Conservation (phyloP, 129 eudicot species). For the Artemisia argyi region DNA sequence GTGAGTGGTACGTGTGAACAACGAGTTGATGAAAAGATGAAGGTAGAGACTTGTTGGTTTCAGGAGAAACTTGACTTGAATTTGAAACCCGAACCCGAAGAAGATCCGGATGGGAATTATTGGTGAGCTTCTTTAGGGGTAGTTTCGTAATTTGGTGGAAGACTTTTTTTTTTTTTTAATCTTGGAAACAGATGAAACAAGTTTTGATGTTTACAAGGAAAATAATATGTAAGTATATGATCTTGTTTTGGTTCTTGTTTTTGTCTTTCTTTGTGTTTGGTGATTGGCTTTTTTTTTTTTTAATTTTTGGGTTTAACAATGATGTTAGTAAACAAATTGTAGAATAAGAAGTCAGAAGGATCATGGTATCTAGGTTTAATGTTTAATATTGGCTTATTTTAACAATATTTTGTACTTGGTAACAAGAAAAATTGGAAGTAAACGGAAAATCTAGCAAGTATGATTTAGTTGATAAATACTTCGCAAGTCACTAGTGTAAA, state of each 20-base stretch:
- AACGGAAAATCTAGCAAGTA: too few relatives aligned
- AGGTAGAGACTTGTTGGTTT: conserved; percentile 52
- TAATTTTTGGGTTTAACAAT: too few relatives aligned
- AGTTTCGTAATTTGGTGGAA: neutral
- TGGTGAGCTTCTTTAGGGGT: conserved; percentile 30
- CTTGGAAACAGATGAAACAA: conserved; percentile 38
- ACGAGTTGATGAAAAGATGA: neutral
- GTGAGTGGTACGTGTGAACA: conserved; percentile 23
- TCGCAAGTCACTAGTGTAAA: too few relatives aligned
- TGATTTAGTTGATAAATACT: too few relatives aligned
- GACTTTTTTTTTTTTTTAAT: neutral
- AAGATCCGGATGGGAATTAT: conserved; percentile 53
- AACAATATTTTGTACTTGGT: too few relatives aligned
- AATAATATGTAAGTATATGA: conserved; percentile 11
- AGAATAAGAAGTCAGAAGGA: neutral
- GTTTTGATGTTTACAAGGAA: conserved; percentile 44
- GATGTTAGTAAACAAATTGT: neutral
- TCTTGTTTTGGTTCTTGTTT: conserved; percentile 16
- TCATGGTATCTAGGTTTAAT: neutral
- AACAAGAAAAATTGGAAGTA: too few relatives aligned
- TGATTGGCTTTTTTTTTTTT: neutral
- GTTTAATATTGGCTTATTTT: too few relatives aligned
- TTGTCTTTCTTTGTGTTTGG: neutral
- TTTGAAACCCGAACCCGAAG: conserved; percentile 79
- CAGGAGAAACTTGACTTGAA: conserved; percentile 83